These are phyloP conservation scores for Cymodocea nodosa DNA, from an alignment of 116 monocot species.

Conservation along the genomic window DNA sequence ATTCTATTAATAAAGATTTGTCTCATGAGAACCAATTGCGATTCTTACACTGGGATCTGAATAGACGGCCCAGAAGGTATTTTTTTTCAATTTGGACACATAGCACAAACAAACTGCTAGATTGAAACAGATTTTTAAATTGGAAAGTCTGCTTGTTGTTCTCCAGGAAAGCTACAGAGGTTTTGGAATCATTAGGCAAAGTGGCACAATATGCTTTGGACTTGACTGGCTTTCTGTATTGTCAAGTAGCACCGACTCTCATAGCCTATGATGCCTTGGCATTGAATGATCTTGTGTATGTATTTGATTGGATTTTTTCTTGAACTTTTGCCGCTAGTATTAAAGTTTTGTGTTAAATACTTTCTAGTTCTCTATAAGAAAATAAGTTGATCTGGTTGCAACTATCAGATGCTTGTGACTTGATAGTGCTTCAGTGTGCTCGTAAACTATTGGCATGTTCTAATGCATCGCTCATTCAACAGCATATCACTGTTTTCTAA, in stretches of 20 bases:
- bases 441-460: too few relatives aligned
- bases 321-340: too few relatives aligned
- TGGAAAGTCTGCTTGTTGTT: slow-evolving; percentile 1
- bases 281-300: slow-evolving; percentile 20
- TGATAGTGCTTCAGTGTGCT: too few relatives aligned
- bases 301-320: neutral
- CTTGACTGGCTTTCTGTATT: slow-evolving; percentile 66
- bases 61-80: slow-evolving; percentile 66
- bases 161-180: slow-evolving; percentile 48
- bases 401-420: too few relatives aligned
- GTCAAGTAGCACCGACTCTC: slow-evolving; percentile 35
- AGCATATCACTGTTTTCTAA: too few relatives aligned
- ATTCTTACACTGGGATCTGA: slow-evolving; percentile 90
- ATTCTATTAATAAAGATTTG: slow-evolving; percentile 51
- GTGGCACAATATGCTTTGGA: slow-evolving; percentile 50
- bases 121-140: neutral
- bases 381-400: too few relatives aligned
- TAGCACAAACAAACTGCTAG: neutral
- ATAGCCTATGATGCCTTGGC: slow-evolving; percentile 14
- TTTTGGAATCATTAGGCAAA: slow-evolving; percentile 37
- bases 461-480: too few relatives aligned
- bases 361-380: too few relatives aligned
- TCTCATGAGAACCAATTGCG: slow-evolving; percentile 47
- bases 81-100: neutral
- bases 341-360: too few relatives aligned